Conservation (phyloP, 345 rosid genomes). For the Ricinus communis region DNA sequence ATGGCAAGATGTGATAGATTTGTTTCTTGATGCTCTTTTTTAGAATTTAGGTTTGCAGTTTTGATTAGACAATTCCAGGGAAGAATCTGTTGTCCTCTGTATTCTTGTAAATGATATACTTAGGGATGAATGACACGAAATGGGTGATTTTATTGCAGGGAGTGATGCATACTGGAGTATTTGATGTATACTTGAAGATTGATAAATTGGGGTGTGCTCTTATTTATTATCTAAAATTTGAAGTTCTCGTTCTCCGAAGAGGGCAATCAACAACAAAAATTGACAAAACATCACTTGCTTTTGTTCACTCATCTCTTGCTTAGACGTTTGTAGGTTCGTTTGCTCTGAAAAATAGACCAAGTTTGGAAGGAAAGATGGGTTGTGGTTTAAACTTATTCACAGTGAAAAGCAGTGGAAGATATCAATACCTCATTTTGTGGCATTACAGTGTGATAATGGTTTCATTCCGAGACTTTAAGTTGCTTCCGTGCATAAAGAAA, state of each 20-base stretch:
- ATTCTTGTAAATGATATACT: slow-evolving; percentile 31
- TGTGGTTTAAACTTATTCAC: too few species aligned
- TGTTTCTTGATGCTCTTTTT: slow-evolving; percentile 3
- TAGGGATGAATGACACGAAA: slow-evolving; percentile 8
- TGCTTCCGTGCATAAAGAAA: slow-evolving; percentile 9
- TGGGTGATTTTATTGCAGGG: slow-evolving; percentile 5
- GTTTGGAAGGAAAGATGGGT: too few species aligned
- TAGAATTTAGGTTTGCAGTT: slow-evolving; percentile 20
- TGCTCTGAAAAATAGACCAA: too few species aligned
- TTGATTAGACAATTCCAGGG: slow-evolving; percentile 13
- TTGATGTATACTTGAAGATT: slow-evolving; percentile 1
- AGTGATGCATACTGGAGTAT: not conserved
- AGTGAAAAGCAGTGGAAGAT: too few species aligned
- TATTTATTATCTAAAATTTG: too few species aligned
- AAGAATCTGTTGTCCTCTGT: slow-evolving; percentile 8
- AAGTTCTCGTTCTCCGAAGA: too few species aligned
- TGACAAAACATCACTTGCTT: too few species aligned
- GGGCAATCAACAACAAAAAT: too few species aligned
- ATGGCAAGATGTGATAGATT: slow-evolving; percentile 11
- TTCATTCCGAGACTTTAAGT: not conserved
- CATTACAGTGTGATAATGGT: too few species aligned
- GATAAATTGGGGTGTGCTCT: not conserved
- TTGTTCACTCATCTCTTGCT: too few species aligned
- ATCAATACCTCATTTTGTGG: too few species aligned
- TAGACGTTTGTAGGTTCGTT: too few species aligned